These are phyloP conservation scores for Ganoderma multipileum DNA, from an alignment of 1,284 basidiomycete species.

Conservation along the genomic window DNA sequence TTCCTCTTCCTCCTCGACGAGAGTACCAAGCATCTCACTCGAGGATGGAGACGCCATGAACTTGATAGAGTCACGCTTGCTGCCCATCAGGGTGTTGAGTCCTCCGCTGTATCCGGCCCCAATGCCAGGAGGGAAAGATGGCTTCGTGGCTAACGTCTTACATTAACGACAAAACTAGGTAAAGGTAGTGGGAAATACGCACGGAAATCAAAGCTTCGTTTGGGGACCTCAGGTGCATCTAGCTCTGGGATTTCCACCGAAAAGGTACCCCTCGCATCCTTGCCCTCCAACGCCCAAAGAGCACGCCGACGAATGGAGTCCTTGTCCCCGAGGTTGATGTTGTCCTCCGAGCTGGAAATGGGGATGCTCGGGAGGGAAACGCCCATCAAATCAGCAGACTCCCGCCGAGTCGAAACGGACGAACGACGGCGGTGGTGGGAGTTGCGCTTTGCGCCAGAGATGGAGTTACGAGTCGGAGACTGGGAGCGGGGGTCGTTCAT, in stretches of 20 bases:
- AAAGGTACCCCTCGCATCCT: conserved; percentile 63
- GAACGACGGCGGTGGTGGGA: conserved; percentile 83
- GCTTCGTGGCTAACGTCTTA: conserved; percentile 50
- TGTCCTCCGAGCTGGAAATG: conserved; percentile 61
- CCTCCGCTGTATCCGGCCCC: conserved; percentile 50
- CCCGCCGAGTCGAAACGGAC: conserved; percentile 83
- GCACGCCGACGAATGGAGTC: conserved; percentile 81
- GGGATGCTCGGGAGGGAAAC: conserved; percentile 69
- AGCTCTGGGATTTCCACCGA: conserved; percentile 84
- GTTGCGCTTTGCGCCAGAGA: conserved; percentile 60
- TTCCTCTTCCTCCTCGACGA: conserved; percentile 84
- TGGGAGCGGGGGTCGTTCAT: conserved; percentile 44
- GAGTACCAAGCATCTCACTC: conserved; percentile 78
- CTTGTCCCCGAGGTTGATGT: conserved; percentile 72
- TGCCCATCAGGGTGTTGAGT: conserved; percentile 50
- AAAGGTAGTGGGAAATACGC: conserved; percentile 40
- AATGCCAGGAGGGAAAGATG: conserved; percentile 58
- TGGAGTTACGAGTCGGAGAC: conserved; percentile 39
- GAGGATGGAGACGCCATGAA: conserved; percentile 62
- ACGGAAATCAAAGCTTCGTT: conserved; percentile 70
- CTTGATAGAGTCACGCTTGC: conserved; percentile 83
- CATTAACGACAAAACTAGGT: neutral
- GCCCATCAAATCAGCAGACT: conserved; percentile 87
- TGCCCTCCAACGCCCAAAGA: conserved; percentile 81
- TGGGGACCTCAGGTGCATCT: conserved; percentile 58